Evolutionary conservation across 164 flowering plant genomes (phyloP), one percentile per base, ranked within the genome.

Genomic region (Nelumbo lutea): DNA sequence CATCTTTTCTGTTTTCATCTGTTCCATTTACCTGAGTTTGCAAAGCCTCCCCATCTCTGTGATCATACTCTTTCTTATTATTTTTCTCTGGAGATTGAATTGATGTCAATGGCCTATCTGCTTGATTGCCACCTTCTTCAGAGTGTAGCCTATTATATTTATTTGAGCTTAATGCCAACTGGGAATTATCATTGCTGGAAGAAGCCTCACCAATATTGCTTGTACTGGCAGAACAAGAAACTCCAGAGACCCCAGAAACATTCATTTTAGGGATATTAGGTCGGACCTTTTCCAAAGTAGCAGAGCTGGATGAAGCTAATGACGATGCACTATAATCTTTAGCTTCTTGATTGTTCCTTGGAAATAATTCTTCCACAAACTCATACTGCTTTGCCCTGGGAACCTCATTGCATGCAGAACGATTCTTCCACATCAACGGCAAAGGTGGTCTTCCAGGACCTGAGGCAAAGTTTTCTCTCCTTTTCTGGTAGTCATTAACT

Each of bases 401-500:
- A 66, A 86, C 86, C 68, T 86, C 98, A 83, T 93, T 96, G 70
- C 65, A 73, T 65, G 89, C 83, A 77, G 86, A 73, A 53, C 84
- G 84, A 60, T 86, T 90, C 75, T 96, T 96, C 88, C 91, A 81
- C 80, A 79, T 78, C 81, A 84, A 68, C 52, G 97, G 96, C 52
- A 76, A 76, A 70, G 93, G 96, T 0, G 97, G 97, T 66, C 88
- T 83, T 59, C 89, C 88, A 55, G 78, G 76, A 64, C 80, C 80
- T 15, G 79, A 42, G 13, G 78, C 76, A 66, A 57, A 43, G 42
- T 78, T 82, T 72, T 80, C 88, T 79, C 69, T 86, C 67, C 69
- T 73, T 76, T 79, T 82, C 74, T 79, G 91, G 63, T 75, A 63
- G 59, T 84, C 96, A 71, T 81, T 84, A 67, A 79, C 72, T 62